A percentile compares a stretch with the other conserved stretches of the same genome.
phyloP scores from a whole-genome alignment of 805 yeast genomes.

The Spathaspora sp. region DNA sequence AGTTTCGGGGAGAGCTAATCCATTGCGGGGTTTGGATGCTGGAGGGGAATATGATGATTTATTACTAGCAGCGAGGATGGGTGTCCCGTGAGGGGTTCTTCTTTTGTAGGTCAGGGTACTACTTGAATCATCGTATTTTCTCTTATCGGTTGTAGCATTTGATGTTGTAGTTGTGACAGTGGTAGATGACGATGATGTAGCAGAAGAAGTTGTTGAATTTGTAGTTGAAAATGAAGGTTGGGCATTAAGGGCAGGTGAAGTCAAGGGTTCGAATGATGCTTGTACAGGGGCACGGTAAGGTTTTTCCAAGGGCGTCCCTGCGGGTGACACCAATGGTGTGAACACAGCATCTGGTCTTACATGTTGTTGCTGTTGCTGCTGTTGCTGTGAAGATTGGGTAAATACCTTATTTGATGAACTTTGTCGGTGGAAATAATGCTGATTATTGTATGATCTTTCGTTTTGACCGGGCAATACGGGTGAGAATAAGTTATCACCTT shows the following conservation, averaged over 20 bases:
- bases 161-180: background rate
- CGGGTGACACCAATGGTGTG: slow-evolving; percentile 77
- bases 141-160: background rate
- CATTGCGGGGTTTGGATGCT: slow-evolving; percentile 26
- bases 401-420: slow-evolving; percentile 5
- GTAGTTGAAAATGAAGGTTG: slow-evolving; percentile 8
- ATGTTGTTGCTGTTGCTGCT: slow-evolving; percentile 20
- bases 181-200: slow-evolving; percentile 20
- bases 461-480: slow-evolving; percentile 42
- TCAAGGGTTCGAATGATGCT: slow-evolving; percentile 47
- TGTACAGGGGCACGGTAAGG: slow-evolving; percentile 26
- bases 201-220: slow-evolving; percentile 28
- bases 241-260: slow-evolving; percentile 67
- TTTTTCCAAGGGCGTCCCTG: slow-evolving; percentile 59
- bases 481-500: slow-evolving; percentile 10
- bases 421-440: slow-evolving; percentile 37
- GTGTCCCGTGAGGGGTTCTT: slow-evolving; percentile 44
- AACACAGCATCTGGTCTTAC: slow-evolving; percentile 59
- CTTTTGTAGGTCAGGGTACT: slow-evolving; percentile 24
- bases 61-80: slow-evolving; percentile 26
- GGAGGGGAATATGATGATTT: slow-evolving; percentile 13
- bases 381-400: slow-evolving; percentile 9
- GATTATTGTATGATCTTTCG: slow-evolving; percentile 37
- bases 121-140: slow-evolving; percentile 8
- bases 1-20: slow-evolving; percentile 23